Evolutionary conservation across 1,284 basidiomycete species (phyloP).

Genomic region (Cutaneotrichosporon mucoides): DNA sequence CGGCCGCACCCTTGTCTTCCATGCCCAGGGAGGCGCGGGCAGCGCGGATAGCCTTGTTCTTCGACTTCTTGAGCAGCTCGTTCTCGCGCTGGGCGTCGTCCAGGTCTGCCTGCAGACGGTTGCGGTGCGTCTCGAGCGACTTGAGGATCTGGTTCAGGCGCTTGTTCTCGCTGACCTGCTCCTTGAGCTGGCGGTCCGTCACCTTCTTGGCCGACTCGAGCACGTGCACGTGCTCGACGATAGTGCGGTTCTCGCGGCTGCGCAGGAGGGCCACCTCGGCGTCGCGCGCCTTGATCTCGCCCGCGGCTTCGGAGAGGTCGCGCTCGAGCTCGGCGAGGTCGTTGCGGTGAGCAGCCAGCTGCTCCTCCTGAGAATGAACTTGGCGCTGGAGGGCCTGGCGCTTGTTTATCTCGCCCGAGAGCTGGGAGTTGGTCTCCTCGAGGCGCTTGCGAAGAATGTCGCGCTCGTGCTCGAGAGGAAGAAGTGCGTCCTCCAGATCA

Average conservation of each 20-base stretch:
- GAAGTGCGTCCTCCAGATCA: constrained; percentile 79
- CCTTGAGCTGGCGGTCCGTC: constrained; percentile 84
- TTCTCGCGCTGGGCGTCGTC: constrained; percentile 78
- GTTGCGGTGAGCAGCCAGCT: constrained; percentile 66
- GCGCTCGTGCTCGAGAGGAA: constrained; percentile 78
- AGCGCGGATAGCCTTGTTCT: constrained; percentile 32
- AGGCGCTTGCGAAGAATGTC: constrained; percentile 67
- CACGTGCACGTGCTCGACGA: constrained; percentile 97
- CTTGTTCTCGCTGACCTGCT: constrained; percentile 50
- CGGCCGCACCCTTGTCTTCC: constrained; percentile 32
- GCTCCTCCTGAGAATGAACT: constrained; percentile 62
- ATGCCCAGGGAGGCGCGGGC: constrained; percentile 34
- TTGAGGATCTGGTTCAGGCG: constrained; percentile 41
- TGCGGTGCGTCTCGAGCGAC: constrained; percentile 43
- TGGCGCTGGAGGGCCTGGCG: constrained; percentile 69
- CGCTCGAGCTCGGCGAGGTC: constrained; percentile 67
- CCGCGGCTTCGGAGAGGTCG: constrained; percentile 71
- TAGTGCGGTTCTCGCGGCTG: constrained; percentile 86
- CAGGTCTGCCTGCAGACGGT: constrained; percentile 70
- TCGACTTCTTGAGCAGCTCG: constrained; percentile 65
- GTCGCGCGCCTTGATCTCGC: constrained; percentile 75
- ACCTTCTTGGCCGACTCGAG: constrained; percentile 94
- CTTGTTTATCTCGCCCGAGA: constrained; percentile 53
- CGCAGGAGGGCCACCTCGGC: constrained; percentile 81
- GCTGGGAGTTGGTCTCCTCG: constrained; percentile 57